These are phyloP conservation scores for Nakazawaea sp. DNA, from an alignment of 805 yeast species.

Conservation along the genomic window DNA sequence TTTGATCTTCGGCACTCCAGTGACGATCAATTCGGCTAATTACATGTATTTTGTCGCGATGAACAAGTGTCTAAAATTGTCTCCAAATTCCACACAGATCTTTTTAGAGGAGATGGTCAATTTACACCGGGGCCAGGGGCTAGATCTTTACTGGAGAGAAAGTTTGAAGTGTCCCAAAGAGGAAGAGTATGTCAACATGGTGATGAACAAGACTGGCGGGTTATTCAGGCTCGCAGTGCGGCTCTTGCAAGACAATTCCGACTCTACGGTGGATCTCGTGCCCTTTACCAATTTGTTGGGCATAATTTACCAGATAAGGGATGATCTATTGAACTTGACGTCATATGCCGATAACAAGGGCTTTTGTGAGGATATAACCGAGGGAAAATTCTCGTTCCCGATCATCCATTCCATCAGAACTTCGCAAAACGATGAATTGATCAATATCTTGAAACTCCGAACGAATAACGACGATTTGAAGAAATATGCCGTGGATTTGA, in stretches of 20 bases:
- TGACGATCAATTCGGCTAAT: conserved; percentile 78
- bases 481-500: conserved; percentile 38
- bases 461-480: conserved; percentile 46
- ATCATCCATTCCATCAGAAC: conserved; percentile 56
- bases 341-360: conserved; percentile 63
- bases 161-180: conserved; percentile 49
- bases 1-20: conserved; percentile 65
- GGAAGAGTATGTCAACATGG: conserved; percentile 70
- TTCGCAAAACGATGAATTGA: conserved; percentile 29
- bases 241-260: conserved; percentile 39
- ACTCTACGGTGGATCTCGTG: conserved; percentile 26
- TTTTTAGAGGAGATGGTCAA: conserved; percentile 70
- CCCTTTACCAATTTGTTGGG: conserved; percentile 76
- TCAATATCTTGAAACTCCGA: conserved; percentile 44
- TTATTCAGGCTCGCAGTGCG: conserved; percentile 69
- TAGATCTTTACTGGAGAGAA: conserved; percentile 88
- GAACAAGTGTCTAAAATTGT: conserved; percentile 33
- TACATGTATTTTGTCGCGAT: conserved; percentile 75
- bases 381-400: conserved; percentile 87
- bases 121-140: conserved; percentile 85
- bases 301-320: conserved; percentile 75
- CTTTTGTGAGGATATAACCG: conserved; percentile 78
- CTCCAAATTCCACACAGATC: conserved; percentile 23
- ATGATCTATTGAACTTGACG: conserved; percentile 71
- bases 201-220: conserved; percentile 85